phyloP scores from a whole-genome alignment of 2,329 filamentous ascomycete species.

The Cercospora janseana region DNA sequence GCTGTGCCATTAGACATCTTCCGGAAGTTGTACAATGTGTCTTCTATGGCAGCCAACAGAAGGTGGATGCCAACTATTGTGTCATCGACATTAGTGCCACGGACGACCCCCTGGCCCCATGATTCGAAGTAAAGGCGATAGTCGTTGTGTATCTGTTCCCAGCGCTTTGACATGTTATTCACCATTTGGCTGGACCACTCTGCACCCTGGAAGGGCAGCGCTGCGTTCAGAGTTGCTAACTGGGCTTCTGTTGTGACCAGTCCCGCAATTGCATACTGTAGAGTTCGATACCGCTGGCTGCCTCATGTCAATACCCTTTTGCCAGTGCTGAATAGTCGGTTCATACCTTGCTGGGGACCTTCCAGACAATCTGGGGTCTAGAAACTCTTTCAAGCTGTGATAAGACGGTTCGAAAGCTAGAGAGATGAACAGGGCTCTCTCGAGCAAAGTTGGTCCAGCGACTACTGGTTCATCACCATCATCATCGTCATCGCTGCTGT shows the following conservation, averaged over 20 bases:
- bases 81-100: constrained; percentile 14
- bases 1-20: constrained; percentile 6
- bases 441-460: too few species aligned
- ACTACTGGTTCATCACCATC: constrained; percentile 10
- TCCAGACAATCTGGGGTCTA: background rate
- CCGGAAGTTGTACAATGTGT: constrained; percentile 11
- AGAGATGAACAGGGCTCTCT: constrained; percentile 4
- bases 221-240: background rate
- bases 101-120: background rate
- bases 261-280: background rate
- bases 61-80: constrained; percentile 16
- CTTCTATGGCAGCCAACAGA: constrained; percentile 18
- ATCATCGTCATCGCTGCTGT: constrained; percentile 15
- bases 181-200: constrained; percentile 13
- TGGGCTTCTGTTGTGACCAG: constrained; percentile 3
- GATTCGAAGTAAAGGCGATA: constrained; percentile 1
- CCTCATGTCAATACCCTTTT: constrained; percentile 1
- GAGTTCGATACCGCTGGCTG: constrained; percentile 9
- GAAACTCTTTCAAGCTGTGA: constrained; percentile 7
- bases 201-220: constrained; percentile 8
- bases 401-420: constrained; percentile 13
- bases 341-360: constrained; percentile 12
- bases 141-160: constrained; percentile 4
- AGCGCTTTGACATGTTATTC: constrained; percentile 9
- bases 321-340: background rate